Base-by-base conservation (phyloP, 306 rosid genomes). In the Urtica urens region DNA sequence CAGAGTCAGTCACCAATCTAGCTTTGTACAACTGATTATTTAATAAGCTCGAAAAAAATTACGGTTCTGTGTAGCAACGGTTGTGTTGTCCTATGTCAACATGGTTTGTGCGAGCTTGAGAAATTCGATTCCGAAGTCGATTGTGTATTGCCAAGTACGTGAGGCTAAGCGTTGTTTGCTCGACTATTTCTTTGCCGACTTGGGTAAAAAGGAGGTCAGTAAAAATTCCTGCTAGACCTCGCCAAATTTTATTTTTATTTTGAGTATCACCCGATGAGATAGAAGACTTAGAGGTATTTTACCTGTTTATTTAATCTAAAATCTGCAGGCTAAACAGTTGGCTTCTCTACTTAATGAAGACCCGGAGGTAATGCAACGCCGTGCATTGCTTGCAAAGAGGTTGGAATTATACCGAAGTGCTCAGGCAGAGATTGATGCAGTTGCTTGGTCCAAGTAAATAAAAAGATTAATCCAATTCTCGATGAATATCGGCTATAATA, bases 141-240 rank as follows among this genome's bases (percentile, higher is more conserved):
- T 72, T 4, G 66, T 72, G 29, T 48, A 61, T 42, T 66, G 77
- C 46, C 77, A 72, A 66, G 77, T 72, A 17, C 58, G 72, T 29
- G 69, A 72, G 62, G 77, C 77, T 58, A 72, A 72, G 38, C 78
- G 73, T 50, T 28, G 69, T 59, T 66, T 72, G 30, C 73, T 72
- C 3, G 73, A 72, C 53, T 53, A 65, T 35, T 72, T 72, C 45
- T 72, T 66, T 3, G 60, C 73, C 13, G 73, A 72, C 35, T 24
- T 72, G 55, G 78, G 78, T 16, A 28, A 38, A 37, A 66, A 57
- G 54, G 78, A 66, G 69, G 77, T 56, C 50, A 18, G 62, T 13
- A 8, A 31, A 25, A n/a, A n/a, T n/a, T n/a, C n/a, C n/a, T n/a
- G n/a, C n/a, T n/a, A n/a, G n/a, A n/a, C n/a, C n/a, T n/a, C n/a